Base-by-base conservation (phyloP, 2,329 filamentous ascomycete genomes). In the Fusarium humuli region DNA sequence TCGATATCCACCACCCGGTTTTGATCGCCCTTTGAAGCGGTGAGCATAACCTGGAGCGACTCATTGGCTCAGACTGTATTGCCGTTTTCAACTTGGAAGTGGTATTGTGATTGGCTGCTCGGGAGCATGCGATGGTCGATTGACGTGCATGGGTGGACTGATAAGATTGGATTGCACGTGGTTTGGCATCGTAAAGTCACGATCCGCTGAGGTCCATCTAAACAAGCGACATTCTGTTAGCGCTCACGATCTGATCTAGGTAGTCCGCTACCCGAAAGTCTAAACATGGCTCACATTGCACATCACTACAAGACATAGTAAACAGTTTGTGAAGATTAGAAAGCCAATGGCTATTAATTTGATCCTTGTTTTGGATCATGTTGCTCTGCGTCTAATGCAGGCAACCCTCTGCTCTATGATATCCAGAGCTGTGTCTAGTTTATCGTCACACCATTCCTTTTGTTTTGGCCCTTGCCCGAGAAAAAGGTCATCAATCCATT, bases 81-180 rank as follows among this genome's bases (percentile, higher is more conserved):
- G 55, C 72, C 72, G 59, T 69, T 74, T 74, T 73, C 49, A 73
- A 71, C 41, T 48, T 34, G 25, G 18, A 44, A 49, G 65, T 55
- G 27, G 22, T 41, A 34, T 56, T 44, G 52, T 70, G 55, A 74
- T 74, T 74, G 72, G 72, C 44, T 61, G 47, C n/a, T 30, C 48
- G 41, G 27, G 56, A 47, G 50, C 45, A 45, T 53, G 61, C 49
- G 59, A 69, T 67, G 20, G 40, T 62, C 59, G 22, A 48, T 64
- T 64, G 58, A 55, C 68, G 45, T 67, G 65, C 68, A 70, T 65
- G 49, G 59, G 47, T 53, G 54, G 65, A 20, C 30, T 52, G n/a
- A 29, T 27, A 45, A 37, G 22, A 34, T 22, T 32, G 22, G 27
- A 41, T 40, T 57, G 52, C 61, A 63, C 50, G 63, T 61, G 62